Evolutionary conservation across 306 rosid species (phyloP).

Genomic region (Hylodesmum podocarpum): DNA sequence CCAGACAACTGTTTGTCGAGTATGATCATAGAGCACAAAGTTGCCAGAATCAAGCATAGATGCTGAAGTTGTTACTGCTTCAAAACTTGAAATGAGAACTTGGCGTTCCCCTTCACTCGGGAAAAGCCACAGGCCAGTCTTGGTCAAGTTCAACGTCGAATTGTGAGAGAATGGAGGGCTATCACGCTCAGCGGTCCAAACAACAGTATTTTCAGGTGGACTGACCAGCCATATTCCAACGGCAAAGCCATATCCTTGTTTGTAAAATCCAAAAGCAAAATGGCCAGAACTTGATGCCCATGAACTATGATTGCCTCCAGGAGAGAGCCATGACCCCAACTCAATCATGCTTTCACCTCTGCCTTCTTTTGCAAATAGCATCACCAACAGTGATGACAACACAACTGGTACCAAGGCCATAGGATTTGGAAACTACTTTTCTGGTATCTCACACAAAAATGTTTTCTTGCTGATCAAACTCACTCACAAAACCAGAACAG

Average conservation of each 20-base stretch:
- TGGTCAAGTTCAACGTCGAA: slow-evolving; percentile 17
- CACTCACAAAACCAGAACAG: neutral
- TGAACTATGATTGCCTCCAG: neutral
- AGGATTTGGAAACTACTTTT: slow-evolving; percentile 3
- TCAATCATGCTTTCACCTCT: neutral
- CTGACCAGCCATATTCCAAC: slow-evolving; percentile 39
- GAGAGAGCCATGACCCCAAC: slow-evolving; percentile 4
- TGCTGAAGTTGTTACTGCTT: slow-evolving; percentile 4
- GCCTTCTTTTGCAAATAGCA: neutral
- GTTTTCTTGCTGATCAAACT: neutral
- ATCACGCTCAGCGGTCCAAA: slow-evolving; percentile 43
- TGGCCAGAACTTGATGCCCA: slow-evolving; percentile 39
- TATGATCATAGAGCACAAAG: slow-evolving; percentile 31
- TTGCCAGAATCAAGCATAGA: slow-evolving; percentile 43
- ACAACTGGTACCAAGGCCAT: slow-evolving; percentile 25
- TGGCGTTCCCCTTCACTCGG: neutral
- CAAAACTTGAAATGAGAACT: neutral
- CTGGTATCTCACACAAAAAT: neutral
- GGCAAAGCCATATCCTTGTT: slow-evolving; percentile 15
- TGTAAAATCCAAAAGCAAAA: slow-evolving; percentile 45
- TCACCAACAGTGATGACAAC: neutral
- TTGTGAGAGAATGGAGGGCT: neutral
- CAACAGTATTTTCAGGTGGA: neutral
- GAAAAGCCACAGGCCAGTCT: slow-evolving; percentile 1
- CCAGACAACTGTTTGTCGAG: neutral